Percentiles rank a stretch among this genome's conserved stretches.
Conservation (phyloP, 331 rosid genomes). For the Telfairia occidentalis region DNA sequence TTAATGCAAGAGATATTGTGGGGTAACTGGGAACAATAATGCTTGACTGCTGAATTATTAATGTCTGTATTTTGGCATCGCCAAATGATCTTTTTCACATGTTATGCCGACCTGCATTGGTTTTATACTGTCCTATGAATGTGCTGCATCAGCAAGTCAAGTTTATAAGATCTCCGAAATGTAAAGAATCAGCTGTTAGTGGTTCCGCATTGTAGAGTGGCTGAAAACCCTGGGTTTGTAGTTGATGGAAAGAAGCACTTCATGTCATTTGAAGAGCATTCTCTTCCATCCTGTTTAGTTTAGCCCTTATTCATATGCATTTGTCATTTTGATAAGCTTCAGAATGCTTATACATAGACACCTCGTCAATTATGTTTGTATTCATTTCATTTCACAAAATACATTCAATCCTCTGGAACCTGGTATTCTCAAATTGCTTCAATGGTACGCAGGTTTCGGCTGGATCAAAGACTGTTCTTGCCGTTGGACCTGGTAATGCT, state of each 20-base stretch:
- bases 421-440: background rate
- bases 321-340: background rate
- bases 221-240: background rate
- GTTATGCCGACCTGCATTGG: background rate
- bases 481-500: conserved; percentile 79
- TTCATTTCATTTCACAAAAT: background rate
- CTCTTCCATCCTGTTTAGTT: background rate
- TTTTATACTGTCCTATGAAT: background rate
- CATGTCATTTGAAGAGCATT: background rate
- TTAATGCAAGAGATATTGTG: background rate
- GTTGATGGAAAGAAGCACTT: background rate
- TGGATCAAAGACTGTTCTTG: conserved; percentile 86
- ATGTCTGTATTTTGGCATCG: background rate
- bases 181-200: background rate
- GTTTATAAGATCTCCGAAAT: background rate
- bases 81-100: background rate
- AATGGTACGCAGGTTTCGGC: conserved; percentile 42
- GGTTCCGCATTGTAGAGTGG: background rate
- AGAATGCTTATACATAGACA: background rate
- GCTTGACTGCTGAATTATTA: background rate
- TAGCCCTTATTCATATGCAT: background rate
- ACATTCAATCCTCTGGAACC: background rate
- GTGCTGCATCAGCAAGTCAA: background rate
- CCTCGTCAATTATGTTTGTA: background rate
- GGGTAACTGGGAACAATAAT: background rate